Conservation (phyloP, 2,329 filamentous ascomycete species). For the Tetracladium maxilliforme region DNA sequence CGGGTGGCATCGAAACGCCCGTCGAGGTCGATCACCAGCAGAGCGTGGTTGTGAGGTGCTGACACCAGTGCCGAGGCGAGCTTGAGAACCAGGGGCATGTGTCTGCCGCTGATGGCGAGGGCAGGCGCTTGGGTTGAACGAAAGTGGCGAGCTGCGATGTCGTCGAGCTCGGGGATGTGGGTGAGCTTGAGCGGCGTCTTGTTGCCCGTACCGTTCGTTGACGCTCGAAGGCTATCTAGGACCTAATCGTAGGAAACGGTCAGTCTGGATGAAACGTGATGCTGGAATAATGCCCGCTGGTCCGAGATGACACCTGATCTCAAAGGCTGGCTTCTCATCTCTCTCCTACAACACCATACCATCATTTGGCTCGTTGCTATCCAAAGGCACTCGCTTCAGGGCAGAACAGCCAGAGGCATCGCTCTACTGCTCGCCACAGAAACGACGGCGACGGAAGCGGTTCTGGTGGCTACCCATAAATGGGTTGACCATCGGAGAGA, state of each 20-base stretch:
- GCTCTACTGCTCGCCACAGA: too few relatives aligned
- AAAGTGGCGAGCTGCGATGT: conserved; percentile 29
- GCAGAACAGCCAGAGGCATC: too few relatives aligned
- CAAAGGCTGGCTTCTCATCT: not conserved
- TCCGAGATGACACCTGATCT: not conserved
- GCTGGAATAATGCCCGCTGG: not conserved
- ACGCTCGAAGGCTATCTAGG: conserved; percentile 1
- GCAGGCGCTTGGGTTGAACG: conserved; percentile 30
- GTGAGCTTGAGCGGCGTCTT: not conserved
- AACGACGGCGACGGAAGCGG: too few relatives aligned
- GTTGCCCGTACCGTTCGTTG: too few relatives aligned
- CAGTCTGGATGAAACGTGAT: conserved; percentile 5
- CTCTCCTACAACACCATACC: too few relatives aligned
- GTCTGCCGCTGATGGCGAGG: conserved; percentile 35
- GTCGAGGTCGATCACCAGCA: conserved; percentile 40
- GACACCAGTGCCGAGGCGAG: conserved; percentile 36
- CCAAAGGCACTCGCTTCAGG: too few relatives aligned
- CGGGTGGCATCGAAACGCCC: conserved; percentile 34
- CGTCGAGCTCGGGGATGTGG: conserved; percentile 27
- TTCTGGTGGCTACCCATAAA: too few relatives aligned
- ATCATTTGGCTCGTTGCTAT: too few relatives aligned
- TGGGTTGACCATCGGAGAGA: too few relatives aligned
- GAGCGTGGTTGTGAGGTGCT: conserved; percentile 27
- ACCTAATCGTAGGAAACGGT: conserved; percentile 1
- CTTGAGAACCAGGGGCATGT: conserved; percentile 39